Base-by-base conservation (phyloP, 2,329 filamentous ascomycete species). In the Atkinsonella hypoxylon region DNA sequence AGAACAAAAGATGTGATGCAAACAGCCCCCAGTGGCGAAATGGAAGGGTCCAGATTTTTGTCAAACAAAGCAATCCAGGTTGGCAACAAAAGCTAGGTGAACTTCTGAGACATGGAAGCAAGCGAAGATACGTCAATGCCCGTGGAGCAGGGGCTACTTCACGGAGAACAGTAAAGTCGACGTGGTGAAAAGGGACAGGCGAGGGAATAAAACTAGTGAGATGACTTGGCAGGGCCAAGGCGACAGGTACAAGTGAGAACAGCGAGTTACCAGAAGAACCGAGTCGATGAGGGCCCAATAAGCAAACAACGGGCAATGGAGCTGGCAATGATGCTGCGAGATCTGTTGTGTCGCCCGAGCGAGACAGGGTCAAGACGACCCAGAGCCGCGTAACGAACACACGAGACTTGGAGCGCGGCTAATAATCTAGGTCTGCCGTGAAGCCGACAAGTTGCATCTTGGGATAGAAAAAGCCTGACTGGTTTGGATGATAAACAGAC, bases 31-130 rank as follows among this genome's bases (percentile, higher is more conserved):
- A 4, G 11, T 1, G 12, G 38, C 38, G 17, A 7, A 7, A 12
- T n/a, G 46, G 11, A 31, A 45, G 22, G 18, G 42, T 22, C 40
- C 30, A 15, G 30, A 17, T 31, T 34, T 34, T 11, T 17, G 40
- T 39, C 39, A 30, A 44, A 47, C n/a, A 38, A 51, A 26, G 45
- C 39, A 31, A 45, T 30, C 5, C 11, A 39, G 45, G 41, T 17
- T 6, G 22, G 41, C 45, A 41, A 51, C 41, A 42, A 40, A 40
- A 31, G 44, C 32, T 52, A 38, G 30, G 51, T 45, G 46, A 40
- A 34, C 42, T 51, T 44, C 47, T 47, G 36, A 54, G 38, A 49
- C 52, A 51, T 45, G 41, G 20, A 43, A 44, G 52, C 52, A 54
- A 47, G 47, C 42, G 48, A 46, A 43, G 34, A 45, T 18, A 38